A percentile compares a stretch with the other conserved stretches of the same genome.
phyloP scores from a whole-genome alignment of 768 basidiomycete species.

The Mycena belliarum region DNA sequence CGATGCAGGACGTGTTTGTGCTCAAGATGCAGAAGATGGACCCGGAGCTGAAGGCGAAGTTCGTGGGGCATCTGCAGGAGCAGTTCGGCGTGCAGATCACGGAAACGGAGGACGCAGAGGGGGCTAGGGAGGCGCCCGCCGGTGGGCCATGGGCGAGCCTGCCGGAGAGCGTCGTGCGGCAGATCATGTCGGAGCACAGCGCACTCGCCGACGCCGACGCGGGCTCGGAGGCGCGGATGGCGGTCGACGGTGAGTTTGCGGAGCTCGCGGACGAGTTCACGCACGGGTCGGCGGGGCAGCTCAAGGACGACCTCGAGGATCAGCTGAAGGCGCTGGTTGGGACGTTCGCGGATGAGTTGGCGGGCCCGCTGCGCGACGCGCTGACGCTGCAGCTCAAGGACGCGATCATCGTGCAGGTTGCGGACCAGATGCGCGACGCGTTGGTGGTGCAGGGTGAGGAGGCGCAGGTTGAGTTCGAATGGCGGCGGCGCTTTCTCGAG shows the following conservation, averaged over 20 bases:
- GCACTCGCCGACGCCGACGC: background rate
- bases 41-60: conserved; percentile 12
- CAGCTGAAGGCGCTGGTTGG: conserved; percentile 12
- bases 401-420: conserved; percentile 13
- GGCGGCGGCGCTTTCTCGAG: conserved; percentile 17
- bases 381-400: background rate
- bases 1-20: conserved; percentile 21
- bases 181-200: conserved; percentile 14
- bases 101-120: background rate
- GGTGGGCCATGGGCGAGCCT: conserved; percentile 14
- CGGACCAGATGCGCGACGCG: conserved; percentile 22
- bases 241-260: conserved; percentile 3
- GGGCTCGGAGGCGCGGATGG: background rate
- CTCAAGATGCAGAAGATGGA: conserved; percentile 19
- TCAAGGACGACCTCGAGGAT: conserved; percentile 13
- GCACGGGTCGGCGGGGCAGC: conserved; percentile 8
- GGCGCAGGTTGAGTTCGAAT: conserved; percentile 22
- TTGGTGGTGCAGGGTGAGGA: conserved; percentile 20
- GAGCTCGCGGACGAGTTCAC: conserved; percentile 13
- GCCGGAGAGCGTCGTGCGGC: conserved; percentile 5
- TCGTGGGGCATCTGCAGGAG: conserved; percentile 12
- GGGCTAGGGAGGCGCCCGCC: background rate
- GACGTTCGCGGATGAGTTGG: conserved; percentile 10
- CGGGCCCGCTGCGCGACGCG: conserved; percentile 1
- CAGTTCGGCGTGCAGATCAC: conserved; percentile 17